Percentiles rank a stretch among this genome's conserved stretches.
Evolutionary conservation across 805 yeast species (phyloP).

Genomic region (Monosporozyma yasuniensis): DNA sequence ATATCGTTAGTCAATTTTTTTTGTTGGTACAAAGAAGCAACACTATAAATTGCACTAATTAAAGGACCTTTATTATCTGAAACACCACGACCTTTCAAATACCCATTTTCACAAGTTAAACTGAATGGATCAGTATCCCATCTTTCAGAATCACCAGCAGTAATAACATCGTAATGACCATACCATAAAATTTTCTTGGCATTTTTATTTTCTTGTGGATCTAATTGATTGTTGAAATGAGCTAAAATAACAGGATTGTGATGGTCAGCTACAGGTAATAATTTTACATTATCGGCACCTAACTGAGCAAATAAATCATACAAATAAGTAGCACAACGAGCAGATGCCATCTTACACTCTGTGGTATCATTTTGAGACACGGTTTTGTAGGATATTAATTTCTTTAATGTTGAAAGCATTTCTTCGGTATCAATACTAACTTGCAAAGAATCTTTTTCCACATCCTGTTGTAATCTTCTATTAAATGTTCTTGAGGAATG

Average conservation of each 20-base stretch:
- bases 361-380: slow-evolving; percentile 62
- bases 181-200: slow-evolving; percentile 65
- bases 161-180: slow-evolving; percentile 94
- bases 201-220: slow-evolving; percentile 2
- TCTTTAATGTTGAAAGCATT: slow-evolving; percentile 52
- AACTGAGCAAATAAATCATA: slow-evolving; percentile 50
- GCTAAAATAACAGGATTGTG: slow-evolving; percentile 78
- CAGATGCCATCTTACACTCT: slow-evolving; percentile 55
- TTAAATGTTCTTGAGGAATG: background rate
- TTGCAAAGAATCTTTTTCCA: background rate
- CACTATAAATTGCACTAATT: slow-evolving; percentile 78
- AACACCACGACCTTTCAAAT: slow-evolving; percentile 83
- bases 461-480: background rate
- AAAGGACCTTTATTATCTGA: slow-evolving; percentile 94
- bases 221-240: slow-evolving; percentile 43
- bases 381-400: slow-evolving; percentile 61
- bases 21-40: slow-evolving; percentile 54
- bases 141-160: slow-evolving; percentile 49
- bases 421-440: slow-evolving; percentile 43
- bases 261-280: slow-evolving; percentile 66
- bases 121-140: slow-evolving; percentile 80
- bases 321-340: slow-evolving; percentile 77
- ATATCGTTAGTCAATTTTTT: slow-evolving; percentile 58
- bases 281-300: slow-evolving; percentile 60
- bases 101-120: slow-evolving; percentile 72